Evolutionary conservation across 805 yeast genomes (phyloP).

Genomic region (Ogataea methanolica): DNA sequence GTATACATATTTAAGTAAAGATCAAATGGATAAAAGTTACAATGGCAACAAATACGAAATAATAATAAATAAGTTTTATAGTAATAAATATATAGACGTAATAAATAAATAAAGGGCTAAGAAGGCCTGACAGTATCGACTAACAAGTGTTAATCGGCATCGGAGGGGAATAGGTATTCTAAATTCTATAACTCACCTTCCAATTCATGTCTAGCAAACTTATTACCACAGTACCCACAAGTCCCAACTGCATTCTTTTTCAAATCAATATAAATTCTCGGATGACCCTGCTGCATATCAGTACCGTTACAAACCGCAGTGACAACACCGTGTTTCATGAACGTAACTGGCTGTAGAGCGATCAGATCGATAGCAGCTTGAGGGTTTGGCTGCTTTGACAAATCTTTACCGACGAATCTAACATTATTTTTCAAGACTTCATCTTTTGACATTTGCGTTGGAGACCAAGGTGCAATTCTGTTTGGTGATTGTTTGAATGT

Average conservation of each 20-base stretch:
- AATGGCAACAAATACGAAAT: too few species aligned
- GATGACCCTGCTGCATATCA: constrained; percentile 77
- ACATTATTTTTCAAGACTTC: constrained; percentile 52
- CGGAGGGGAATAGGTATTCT: too few species aligned
- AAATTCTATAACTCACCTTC: constrained; percentile 22
- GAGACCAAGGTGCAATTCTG: constrained; percentile 65
- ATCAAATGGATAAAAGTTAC: too few species aligned
- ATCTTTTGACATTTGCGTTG: constrained; percentile 56
- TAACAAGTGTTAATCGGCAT: too few species aligned
- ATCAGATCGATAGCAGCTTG: constrained; percentile 82
- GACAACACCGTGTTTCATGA: constrained; percentile 40
- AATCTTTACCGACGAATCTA: constrained; percentile 68
- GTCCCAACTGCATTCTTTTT: constrained; percentile 69
- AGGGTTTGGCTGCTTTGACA: constrained; percentile 68
- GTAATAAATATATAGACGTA: neutral
- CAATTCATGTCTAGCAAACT: constrained; percentile 54
- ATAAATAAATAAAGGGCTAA: neutral
- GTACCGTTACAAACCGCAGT: constrained; percentile 84
- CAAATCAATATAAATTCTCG: constrained; percentile 74
- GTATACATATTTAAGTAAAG: too few species aligned
- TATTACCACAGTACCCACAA: constrained; percentile 79
- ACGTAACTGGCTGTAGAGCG: constrained; percentile 66
- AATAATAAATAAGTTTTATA: too few species aligned
- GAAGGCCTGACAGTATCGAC: too few species aligned
- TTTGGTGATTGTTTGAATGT: constrained; percentile 65